Evolutionary conservation across 1,284 basidiomycete species (phyloP).

Genomic region (Porphyrellus sp.): DNA sequence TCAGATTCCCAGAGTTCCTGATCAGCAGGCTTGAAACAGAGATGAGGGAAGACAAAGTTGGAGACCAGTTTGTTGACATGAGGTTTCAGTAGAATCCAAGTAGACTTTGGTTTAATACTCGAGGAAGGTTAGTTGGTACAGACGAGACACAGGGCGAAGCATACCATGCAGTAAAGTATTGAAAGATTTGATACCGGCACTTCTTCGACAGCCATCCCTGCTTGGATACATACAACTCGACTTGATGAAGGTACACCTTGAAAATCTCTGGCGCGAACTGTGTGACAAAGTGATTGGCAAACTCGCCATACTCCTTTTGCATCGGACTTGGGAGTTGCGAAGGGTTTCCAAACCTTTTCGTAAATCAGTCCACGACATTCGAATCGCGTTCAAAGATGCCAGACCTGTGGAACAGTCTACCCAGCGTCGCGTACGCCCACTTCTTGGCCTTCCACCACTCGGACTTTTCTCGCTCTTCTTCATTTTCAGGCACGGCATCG

Average conservation of each 20-base stretch:
- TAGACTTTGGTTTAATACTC: slow-evolving; percentile 86
- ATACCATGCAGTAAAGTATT: slow-evolving; percentile 83
- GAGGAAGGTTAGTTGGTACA: slow-evolving; percentile 9
- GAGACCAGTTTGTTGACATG: slow-evolving; percentile 73
- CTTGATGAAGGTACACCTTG: slow-evolving; percentile 72
- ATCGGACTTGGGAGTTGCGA: slow-evolving; percentile 74
- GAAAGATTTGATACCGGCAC: slow-evolving; percentile 76
- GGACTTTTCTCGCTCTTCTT: slow-evolving; percentile 69
- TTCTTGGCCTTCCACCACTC: slow-evolving; percentile 92
- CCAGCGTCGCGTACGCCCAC: slow-evolving; percentile 78
- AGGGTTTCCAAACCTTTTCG: slow-evolving; percentile 71
- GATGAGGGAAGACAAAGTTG: slow-evolving; percentile 80
- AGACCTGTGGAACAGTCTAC: slow-evolving; percentile 71
- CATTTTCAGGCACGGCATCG: slow-evolving; percentile 63
- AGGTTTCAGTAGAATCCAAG: slow-evolving; percentile 81
- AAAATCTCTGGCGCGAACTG: slow-evolving; percentile 83
- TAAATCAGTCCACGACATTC: slow-evolving; percentile 7
- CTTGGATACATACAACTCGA: slow-evolving; percentile 67
- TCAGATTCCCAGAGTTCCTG: slow-evolving; percentile 73
- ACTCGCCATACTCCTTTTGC: slow-evolving; percentile 64
- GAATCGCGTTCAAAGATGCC: slow-evolving; percentile 6
- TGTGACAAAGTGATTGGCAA: slow-evolving; percentile 75
- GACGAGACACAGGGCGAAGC: slow-evolving; percentile 21
- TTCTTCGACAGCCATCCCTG: slow-evolving; percentile 79
- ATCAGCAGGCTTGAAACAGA: slow-evolving; percentile 69